phyloP scores from a whole-genome alignment of 139 green algal species.

The Chlorella sp. region DNA sequence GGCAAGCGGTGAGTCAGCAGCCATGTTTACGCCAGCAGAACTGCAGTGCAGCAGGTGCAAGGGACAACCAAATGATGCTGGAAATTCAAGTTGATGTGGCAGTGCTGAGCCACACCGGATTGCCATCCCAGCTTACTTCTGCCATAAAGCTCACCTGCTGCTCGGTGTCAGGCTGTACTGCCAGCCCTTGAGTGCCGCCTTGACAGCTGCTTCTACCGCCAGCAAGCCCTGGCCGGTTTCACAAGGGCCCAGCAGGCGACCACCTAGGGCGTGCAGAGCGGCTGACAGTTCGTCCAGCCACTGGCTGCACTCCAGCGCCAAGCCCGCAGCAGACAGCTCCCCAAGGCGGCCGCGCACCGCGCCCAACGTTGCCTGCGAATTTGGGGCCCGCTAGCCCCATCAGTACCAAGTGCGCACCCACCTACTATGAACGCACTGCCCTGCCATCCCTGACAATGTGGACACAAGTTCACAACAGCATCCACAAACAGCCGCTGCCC shows the following conservation, averaged over 20 bases:
- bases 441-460: no score
- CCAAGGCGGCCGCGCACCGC: conserved; percentile 40
- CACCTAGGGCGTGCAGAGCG: conserved; percentile 45
- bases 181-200: conserved; percentile 58
- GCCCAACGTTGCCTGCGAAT: conserved; percentile 35
- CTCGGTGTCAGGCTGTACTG: neutral
- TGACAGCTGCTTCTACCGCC: conserved; percentile 60
- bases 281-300: conserved; percentile 71
- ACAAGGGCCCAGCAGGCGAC: conserved; percentile 63
- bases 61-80: no score
- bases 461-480: no score
- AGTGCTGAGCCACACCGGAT: no score
- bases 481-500: neutral
- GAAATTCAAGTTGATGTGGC: no score
- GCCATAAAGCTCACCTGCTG: neutral
- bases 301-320: conserved; percentile 63
- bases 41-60: neutral
- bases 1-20: neutral
- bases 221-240: conserved; percentile 46
- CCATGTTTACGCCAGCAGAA: neutral
- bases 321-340: conserved; percentile 49
- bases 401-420: no score
- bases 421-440: no score
- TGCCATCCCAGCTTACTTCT: no score
- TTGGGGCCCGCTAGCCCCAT: no score